phyloP scores from a whole-genome alignment of 345 rosid species.

The Turritis glabra region DNA sequence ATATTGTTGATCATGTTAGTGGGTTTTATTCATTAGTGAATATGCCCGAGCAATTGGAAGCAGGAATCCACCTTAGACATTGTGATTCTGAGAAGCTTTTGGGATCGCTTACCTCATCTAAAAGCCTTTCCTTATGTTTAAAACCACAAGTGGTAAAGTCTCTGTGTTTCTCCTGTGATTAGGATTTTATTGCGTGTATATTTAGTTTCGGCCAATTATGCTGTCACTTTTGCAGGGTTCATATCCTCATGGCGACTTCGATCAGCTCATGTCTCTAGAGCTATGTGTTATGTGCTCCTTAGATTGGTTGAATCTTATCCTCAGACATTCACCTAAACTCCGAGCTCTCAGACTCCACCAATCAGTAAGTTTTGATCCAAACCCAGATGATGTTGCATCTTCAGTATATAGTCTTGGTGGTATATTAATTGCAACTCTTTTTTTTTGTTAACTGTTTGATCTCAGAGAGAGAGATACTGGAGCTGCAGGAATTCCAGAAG shows the following conservation, averaged over 20 bases:
- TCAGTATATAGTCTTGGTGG: neutral
- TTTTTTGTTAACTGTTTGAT: neutral
- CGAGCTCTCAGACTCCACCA: neutral
- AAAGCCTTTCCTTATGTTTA: conserved; percentile 4
- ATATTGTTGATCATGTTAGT: neutral
- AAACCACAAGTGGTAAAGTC: neutral
- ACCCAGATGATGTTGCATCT: neutral
- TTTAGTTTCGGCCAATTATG: neutral
- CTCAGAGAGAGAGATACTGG: neutral
- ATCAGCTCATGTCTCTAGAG: conserved; percentile 17
- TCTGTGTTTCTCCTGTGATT: neutral
- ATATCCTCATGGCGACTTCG: neutral
- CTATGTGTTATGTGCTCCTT: neutral
- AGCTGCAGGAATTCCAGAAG: neutral
- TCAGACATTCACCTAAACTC: conserved; percentile 4
- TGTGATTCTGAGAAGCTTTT: conserved; percentile 10
- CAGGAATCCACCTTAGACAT: neutral
- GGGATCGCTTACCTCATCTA: conserved; percentile 13
- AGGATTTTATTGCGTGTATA: neutral
- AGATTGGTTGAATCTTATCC: conserved; percentile 3
- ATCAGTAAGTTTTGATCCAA: neutral
- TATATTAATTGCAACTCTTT: neutral
- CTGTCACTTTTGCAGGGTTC: conserved; percentile 2
- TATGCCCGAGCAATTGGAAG: neutral
- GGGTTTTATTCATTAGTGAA: neutral